Conservation (phyloP, 2,329 filamentous ascomycete species). For the Phaeosphaeriaceae sp. region DNA sequence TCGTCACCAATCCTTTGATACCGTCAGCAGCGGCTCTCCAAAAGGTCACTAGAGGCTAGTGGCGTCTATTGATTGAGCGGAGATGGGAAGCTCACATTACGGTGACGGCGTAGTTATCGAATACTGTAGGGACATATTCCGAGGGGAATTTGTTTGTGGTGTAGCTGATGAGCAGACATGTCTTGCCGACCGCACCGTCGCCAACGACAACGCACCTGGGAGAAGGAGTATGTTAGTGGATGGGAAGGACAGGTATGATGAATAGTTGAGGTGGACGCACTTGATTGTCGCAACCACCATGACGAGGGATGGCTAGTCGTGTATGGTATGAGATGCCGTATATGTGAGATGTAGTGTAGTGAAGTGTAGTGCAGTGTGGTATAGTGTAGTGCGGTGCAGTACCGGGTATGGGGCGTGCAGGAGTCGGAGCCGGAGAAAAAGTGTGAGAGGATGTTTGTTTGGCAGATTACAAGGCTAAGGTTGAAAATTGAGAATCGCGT, state of each 20-base stretch:
- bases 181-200: constrained; percentile 99
- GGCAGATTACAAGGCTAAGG: constrained; percentile 16
- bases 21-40: constrained; percentile 30
- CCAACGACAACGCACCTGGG: constrained; percentile 95
- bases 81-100: constrained; percentile 78
- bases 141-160: constrained; percentile 99
- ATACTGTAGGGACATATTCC: constrained; percentile 99
- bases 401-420: not conserved
- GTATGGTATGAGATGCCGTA: not conserved
- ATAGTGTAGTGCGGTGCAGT: too few species aligned
- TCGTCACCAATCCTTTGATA: constrained; percentile 93
- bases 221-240: constrained; percentile 16
- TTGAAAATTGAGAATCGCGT: constrained; percentile 19
- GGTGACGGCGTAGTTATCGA: constrained; percentile 99
- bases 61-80: constrained; percentile 1
- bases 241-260: not conserved
- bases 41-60: not conserved
- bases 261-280: constrained; percentile 32
- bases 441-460: constrained; percentile 11
- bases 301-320: constrained; percentile 16
- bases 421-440: not conserved
- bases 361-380: not conserved
- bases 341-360: too few species aligned
- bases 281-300: constrained; percentile 53
- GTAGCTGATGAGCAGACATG: constrained; percentile 97